Evolutionary conservation across 176 grass and related monocot species (phyloP).

Genomic region (Calamus simplicifolius): DNA sequence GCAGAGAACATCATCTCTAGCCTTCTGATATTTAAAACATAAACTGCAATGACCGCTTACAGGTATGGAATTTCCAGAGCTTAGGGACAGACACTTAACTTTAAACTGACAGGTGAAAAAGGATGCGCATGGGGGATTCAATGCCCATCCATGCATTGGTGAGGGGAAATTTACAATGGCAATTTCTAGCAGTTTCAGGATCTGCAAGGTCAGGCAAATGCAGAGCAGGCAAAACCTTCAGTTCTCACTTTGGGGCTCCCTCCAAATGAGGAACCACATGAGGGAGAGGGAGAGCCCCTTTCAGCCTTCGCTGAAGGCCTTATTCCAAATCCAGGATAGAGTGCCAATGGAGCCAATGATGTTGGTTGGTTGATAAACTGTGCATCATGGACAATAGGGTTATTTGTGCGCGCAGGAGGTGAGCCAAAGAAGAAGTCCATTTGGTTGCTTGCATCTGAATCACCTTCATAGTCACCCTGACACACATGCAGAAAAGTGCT

Average conservation of each 20-base stretch:
- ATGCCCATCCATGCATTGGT: no score
- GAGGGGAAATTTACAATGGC: no score
- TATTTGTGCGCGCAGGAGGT: conserved; percentile 10
- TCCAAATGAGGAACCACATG: neutral
- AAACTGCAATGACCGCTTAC: no score
- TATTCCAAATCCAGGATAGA: neutral
- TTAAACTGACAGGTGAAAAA: no score
- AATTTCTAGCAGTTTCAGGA: no score
- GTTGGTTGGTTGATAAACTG: neutral
- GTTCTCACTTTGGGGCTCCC: neutral
- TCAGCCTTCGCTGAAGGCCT: neutral
- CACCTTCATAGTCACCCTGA: neutral
- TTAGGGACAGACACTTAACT: no score
- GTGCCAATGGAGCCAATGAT: neutral
- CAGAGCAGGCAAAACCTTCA: neutral
- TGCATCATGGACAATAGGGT: conserved; percentile 8
- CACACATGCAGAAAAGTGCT: neutral
- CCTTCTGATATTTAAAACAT: no score
- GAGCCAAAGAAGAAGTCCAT: conserved; percentile 4
- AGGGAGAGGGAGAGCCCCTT: conserved; percentile 2
- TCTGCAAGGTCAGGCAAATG: neutral
- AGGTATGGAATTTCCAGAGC: no score
- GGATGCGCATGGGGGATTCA: no score
- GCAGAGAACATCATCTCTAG: no score
- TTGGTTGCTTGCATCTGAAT: conserved; percentile 1